These are phyloP conservation scores for Stephanodiscus minutulus DNA, from an alignment of 108 stramenopile genomes.

Conservation along the genomic window DNA sequence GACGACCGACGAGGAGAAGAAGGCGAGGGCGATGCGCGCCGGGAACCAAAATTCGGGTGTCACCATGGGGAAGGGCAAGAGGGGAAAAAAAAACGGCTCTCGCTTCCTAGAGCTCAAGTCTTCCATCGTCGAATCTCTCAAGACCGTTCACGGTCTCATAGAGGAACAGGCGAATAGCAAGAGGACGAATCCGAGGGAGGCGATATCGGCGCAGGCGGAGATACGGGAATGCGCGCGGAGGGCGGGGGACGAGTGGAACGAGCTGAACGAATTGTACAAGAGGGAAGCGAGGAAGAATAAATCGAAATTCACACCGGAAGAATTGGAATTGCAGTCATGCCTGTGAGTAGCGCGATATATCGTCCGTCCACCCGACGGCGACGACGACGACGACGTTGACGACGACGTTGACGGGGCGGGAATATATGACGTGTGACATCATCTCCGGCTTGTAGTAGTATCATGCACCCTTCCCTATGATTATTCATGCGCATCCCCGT, in stretches of 20 bases:
- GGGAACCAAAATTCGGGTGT: too few species aligned
- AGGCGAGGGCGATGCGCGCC: too few species aligned
- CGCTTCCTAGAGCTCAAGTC: constrained; percentile 83
- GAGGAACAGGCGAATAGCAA: constrained; percentile 54
- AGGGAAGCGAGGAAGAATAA: constrained; percentile 86
- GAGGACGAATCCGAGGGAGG: constrained; percentile 71
- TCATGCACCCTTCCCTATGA: too few species aligned
- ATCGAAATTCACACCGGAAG: constrained; percentile 84
- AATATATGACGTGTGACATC: too few species aligned
- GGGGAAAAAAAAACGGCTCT: constrained; percentile 75
- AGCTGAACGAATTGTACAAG: constrained; percentile 81
- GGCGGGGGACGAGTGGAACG: constrained; percentile 82
- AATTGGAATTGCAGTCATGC: constrained; percentile 80
- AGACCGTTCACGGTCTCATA: constrained; percentile 56
- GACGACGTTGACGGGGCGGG: too few species aligned
- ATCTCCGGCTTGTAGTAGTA: too few species aligned
- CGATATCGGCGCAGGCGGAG: constrained; percentile 79
- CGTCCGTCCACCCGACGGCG: too few species aligned
- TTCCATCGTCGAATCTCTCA: constrained; percentile 69
- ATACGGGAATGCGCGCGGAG: constrained; percentile 78
- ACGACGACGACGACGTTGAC: too few species aligned
- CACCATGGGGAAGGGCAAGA: constrained; percentile 70
- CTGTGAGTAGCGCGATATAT: too few species aligned
- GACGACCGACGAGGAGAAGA: constrained; percentile 74
- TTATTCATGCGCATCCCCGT: too few species aligned